These are phyloP conservation scores for Myxozyma sirexii DNA, from an alignment of 805 yeast species.

Conservation along the genomic window DNA sequence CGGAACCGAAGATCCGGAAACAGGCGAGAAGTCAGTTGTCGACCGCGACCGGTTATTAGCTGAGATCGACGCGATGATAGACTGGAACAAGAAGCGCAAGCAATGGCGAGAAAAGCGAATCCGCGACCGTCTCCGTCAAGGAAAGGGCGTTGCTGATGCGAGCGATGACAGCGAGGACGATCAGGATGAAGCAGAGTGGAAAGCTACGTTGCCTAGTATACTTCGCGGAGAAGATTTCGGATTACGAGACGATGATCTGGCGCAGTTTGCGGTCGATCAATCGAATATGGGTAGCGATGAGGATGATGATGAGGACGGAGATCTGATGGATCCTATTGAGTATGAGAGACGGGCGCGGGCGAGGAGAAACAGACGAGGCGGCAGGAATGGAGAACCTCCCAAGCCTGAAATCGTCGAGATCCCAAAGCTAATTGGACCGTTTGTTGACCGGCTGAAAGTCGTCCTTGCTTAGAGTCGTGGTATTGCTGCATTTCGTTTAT, in stretches of 20 bases:
- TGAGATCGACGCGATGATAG: slow-evolving; percentile 49
- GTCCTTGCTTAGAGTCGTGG: slow-evolving; percentile 27
- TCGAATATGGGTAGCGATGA: slow-evolving; percentile 43
- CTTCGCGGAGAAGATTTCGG: slow-evolving; percentile 53
- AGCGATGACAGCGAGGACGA: slow-evolving; percentile 36
- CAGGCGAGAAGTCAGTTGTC: slow-evolving; percentile 26
- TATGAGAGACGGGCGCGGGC: slow-evolving; percentile 39
- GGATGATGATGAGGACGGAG: slow-evolving; percentile 40
- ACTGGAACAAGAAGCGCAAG: slow-evolving; percentile 45
- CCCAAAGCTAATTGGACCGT: slow-evolving; percentile 27
- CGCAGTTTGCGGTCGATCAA: slow-evolving; percentile 44
- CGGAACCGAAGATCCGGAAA: slow-evolving; percentile 15
- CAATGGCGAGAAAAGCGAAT: slow-evolving; percentile 38
- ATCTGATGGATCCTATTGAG: slow-evolving; percentile 39
- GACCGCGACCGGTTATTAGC: slow-evolving; percentile 40
- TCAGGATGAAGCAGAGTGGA: slow-evolving; percentile 47
- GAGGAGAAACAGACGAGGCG: slow-evolving; percentile 23
- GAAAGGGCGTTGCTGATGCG: slow-evolving; percentile 34
- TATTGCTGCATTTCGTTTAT: not conserved
- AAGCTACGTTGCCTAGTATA: slow-evolving; percentile 49
- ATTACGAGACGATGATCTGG: slow-evolving; percentile 52
- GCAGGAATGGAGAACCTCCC: slow-evolving; percentile 31
- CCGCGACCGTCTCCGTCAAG: slow-evolving; percentile 29
- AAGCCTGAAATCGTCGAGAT: slow-evolving; percentile 29
- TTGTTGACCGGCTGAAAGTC: slow-evolving; percentile 34